Evolutionary conservation across 2,329 filamentous ascomycete genomes (phyloP), one percentile per base, ranked within the genome.

Genomic region (Fusarium napiforme): DNA sequence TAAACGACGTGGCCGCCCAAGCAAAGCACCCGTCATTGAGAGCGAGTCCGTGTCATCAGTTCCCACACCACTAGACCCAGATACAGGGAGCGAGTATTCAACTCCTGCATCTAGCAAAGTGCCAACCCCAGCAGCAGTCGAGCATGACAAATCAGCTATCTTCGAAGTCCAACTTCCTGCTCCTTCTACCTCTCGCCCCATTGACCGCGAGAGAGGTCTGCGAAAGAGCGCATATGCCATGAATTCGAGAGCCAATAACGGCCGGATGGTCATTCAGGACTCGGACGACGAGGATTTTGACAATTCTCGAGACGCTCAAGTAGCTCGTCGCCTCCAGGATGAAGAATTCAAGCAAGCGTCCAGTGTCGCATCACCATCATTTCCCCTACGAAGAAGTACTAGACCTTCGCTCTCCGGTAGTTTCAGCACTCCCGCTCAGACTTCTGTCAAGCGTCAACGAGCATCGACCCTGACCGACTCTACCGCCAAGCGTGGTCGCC

Each of bases 161-260:
- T 53, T 83, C 7, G 79, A 83, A 71, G 77, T 83, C 15, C 79
- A 70, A 10, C 61, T 79, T 30, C 80, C 79, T 28, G 67, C 72
- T 4, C 72, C 65, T 50, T 67, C 77, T 47, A 59, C 50, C 3
- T 59, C 53, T 10, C 64, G 65, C 14, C 66, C 60, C 21, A 15
- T 36, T n/a, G 78, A 79, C 28, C 75, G 73, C 28, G 81, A 83
- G 34, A 73, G 78, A n/a, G 75, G 74, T 18, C 55, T 82, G 19
- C 76, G 79, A 21, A 77, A 76, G 14, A 90, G 86, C 81, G 82
- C 86, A 56, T 87, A 84, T 69, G 83, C 87, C 5, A 79, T 89
- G 75, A 82, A 81, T 16, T n/a, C 82, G 82, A 87, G 71, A 78
- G 82, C 60, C 87, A 40, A 19, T 88, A 80, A 81, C 19, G 84